These are phyloP conservation scores for Blastocystis sp. DNA, from an alignment of 352 stramenopile species.

Conservation along the genomic window DNA sequence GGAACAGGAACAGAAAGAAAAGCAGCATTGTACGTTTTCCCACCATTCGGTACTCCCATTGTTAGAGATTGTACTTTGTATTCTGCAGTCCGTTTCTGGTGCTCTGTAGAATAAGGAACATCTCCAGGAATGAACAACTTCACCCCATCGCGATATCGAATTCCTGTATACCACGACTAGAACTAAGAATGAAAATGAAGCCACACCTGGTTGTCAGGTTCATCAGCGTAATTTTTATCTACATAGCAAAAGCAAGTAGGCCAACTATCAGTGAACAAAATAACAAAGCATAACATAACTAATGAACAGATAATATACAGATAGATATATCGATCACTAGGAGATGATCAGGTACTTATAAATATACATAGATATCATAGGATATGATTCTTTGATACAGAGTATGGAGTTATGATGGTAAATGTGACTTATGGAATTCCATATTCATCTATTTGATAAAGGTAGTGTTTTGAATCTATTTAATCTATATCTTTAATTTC, in stretches of 20 bases:
- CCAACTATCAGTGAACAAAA: neutral
- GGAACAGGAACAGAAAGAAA: conserved; percentile 4
- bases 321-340: neutral
- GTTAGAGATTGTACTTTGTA: conserved; percentile 10
- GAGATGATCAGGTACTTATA: neutral
- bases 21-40: neutral
- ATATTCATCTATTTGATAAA: neutral
- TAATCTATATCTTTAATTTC: too few relatives aligned
- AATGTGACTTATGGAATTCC: neutral
- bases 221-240: neutral
- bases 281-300: neutral
- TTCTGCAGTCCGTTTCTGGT: conserved; percentile 10
- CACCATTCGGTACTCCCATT: neutral
- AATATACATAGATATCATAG: neutral
- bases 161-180: conserved; percentile 37
- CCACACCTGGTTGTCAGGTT: neutral
- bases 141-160: neutral
- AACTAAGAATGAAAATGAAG: neutral
- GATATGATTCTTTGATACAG: neutral
- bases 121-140: conserved; percentile 28
- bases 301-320: neutral
- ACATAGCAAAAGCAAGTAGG: neutral
- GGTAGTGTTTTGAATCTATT: neutral
- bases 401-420: too few relatives aligned
- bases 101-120: neutral